phyloP scores from a whole-genome alignment of 805 yeast species.

The Ascoidea tarda region DNA sequence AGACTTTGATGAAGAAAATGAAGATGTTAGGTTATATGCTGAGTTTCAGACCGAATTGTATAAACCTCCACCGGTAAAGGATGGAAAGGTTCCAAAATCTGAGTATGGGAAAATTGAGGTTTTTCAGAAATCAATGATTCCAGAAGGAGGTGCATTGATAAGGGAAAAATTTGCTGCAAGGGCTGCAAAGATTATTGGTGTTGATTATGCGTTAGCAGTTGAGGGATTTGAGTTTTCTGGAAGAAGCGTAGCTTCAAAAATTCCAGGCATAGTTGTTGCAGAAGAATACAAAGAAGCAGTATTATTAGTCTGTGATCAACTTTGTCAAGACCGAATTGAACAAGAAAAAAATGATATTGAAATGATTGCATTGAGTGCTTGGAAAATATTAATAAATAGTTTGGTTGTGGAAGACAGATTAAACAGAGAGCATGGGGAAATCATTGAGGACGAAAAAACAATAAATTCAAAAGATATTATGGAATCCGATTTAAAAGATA shows the following conservation, averaged over 20 bases:
- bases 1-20: slow-evolving; percentile 29
- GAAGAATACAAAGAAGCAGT: slow-evolving; percentile 48
- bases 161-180: slow-evolving; percentile 37
- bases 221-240: slow-evolving; percentile 68
- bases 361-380: slow-evolving; percentile 33
- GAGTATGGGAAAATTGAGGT: slow-evolving; percentile 77
- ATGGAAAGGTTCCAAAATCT: slow-evolving; percentile 63
- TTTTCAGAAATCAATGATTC: slow-evolving; percentile 69
- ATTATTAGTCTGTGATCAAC: slow-evolving; percentile 29
- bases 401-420: slow-evolving; percentile 33
- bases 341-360: slow-evolving; percentile 30
- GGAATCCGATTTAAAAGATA: not conserved
- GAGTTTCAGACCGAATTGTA: slow-evolving; percentile 64
- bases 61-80: slow-evolving; percentile 46
- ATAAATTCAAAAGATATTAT: not conserved
- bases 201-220: slow-evolving; percentile 82
- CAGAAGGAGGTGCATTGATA: slow-evolving; percentile 58
- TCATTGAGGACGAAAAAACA: slow-evolving; percentile 13
- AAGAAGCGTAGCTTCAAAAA: slow-evolving; percentile 19
- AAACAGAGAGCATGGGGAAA: slow-evolving; percentile 32
- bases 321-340: slow-evolving; percentile 34
- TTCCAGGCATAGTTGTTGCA: slow-evolving; percentile 69
- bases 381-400: slow-evolving; percentile 39
- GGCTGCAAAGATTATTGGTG: slow-evolving; percentile 57
- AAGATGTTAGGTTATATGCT: slow-evolving; percentile 54